Base-by-base conservation (phyloP, 2,329 filamentous ascomycete species). In the Juglanconis juglandina region DNA sequence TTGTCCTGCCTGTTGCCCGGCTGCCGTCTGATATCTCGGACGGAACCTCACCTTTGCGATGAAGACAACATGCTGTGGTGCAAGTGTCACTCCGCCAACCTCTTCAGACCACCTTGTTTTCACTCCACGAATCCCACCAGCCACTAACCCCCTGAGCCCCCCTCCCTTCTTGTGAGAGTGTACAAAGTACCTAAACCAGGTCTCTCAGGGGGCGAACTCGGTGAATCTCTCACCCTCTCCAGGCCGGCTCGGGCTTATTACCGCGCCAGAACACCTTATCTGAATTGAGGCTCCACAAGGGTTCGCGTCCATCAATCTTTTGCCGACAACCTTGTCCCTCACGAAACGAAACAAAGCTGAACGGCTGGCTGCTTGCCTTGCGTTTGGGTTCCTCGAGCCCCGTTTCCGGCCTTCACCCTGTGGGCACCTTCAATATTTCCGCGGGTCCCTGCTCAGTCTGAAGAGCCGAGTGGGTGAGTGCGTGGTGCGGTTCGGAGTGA, bases 221-320 rank as follows among this genome's bases (percentile, higher is more conserved):
- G 7, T 39, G 35, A 8, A 7, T 8, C 35, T 39, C 35, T 39
- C 35, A 8, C 35, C 11, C 35, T 39, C 35, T 39, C 8, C 3
- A 39, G 7, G 7, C n/a, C 17, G 56, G 46, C 51, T 58, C 60
- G 56, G 60, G 46, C 56, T 61, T 61, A 59, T 59, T 62, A 37
- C 58, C 39, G 34, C 52, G 56, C 44, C 54, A 44, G 47, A 7
- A 8, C 11, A 34, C 58, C 60, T 62, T 59, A 62, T 60, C 60
- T 55, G 51, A 53, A 49, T 53, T 37, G 53, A 32, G 57, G 57
- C 48, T 62, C 60, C 60, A 62, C 60, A 62, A 44, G 33, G 48
- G 35, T 7, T 39, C 35, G 35, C 11, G 53, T 50, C 50, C 51
- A 39, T 60, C 60, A 46, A 50, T 42, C 47, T 54, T 54, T 55